phyloP scores from a whole-genome alignment of 129 eudicot genomes.

The Heracleum sosnowskyi region DNA sequence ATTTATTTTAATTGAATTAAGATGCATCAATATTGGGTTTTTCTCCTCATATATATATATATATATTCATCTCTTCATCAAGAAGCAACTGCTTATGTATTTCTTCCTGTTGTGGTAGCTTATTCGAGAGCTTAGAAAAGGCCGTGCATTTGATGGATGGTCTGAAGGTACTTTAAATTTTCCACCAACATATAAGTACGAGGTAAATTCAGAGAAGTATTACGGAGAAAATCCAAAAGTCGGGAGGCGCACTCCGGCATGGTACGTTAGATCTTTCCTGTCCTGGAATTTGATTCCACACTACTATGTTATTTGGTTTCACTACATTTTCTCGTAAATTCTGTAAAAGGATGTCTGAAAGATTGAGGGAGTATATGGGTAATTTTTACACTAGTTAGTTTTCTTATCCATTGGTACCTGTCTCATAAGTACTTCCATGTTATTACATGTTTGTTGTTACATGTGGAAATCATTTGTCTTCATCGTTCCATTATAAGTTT shows the following conservation, averaged over 20 bases:
- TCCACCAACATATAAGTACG: slow-evolving; percentile 95
- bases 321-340: background rate
- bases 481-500: no score
- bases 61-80: background rate
- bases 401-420: background rate
- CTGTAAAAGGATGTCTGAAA: background rate
- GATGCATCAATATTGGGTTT: background rate
- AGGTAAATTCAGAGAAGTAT: slow-evolving; percentile 61
- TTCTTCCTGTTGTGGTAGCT: slow-evolving; percentile 38
- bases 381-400: background rate
- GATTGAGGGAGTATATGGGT: background rate
- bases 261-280: slow-evolving; percentile 36
- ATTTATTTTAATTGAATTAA: background rate
- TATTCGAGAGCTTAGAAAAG: slow-evolving; percentile 61
- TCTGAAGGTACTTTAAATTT: slow-evolving; percentile 70
- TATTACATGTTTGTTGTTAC: background rate
- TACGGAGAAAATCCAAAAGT: slow-evolving; percentile 71
- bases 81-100: background rate
- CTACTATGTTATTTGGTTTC: background rate
- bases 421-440: background rate
- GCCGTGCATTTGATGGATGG: slow-evolving; percentile 93
- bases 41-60: no score
- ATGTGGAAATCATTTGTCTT: background rate
- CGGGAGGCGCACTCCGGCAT: slow-evolving; percentile 92
- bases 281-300: slow-evolving; percentile 1